phyloP scores from a whole-genome alignment of 2,329 filamentous ascomycete species.

The Coccinonectria pachysandricola region DNA sequence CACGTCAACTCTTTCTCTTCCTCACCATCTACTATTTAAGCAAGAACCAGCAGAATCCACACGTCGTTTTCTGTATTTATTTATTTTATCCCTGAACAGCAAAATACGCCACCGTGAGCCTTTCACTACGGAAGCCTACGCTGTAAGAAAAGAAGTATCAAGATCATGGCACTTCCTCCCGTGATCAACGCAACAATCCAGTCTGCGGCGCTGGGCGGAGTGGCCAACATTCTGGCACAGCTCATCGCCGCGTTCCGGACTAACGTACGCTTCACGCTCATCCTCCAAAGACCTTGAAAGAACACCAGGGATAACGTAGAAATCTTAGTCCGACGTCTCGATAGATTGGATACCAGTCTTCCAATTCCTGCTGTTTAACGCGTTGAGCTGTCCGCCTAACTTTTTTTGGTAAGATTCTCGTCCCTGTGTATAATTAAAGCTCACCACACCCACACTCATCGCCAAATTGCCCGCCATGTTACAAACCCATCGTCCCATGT shows the following conservation, averaged over 20 bases:
- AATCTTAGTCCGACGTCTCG: conserved; percentile 48
- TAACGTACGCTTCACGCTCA: conserved; percentile 35
- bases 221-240: conserved; percentile 68
- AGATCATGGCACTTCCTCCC: conserved; percentile 29
- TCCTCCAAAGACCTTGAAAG: too few relatives aligned
- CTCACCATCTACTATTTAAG: too few relatives aligned
- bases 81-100: too few relatives aligned
- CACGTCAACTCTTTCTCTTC: too few relatives aligned
- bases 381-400: conserved; percentile 71
- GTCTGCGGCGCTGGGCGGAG: conserved; percentile 51
- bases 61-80: too few relatives aligned
- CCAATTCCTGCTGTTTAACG: conserved; percentile 66
- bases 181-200: conserved; percentile 54
- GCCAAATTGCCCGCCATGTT: background rate
- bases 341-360: conserved; percentile 60
- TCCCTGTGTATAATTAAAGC: background rate
- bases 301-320: too few relatives aligned
- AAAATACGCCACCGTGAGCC: too few relatives aligned
- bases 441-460: background rate
- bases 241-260: conserved; percentile 51
- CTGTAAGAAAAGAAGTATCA: background rate
- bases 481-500: conserved; percentile 1
- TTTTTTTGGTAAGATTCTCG: conserved; percentile 57
- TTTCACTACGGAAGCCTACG: too few relatives aligned
- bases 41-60: too few relatives aligned